Conservation (phyloP, 306 rosid species). For the Ormosia emarginata region DNA sequence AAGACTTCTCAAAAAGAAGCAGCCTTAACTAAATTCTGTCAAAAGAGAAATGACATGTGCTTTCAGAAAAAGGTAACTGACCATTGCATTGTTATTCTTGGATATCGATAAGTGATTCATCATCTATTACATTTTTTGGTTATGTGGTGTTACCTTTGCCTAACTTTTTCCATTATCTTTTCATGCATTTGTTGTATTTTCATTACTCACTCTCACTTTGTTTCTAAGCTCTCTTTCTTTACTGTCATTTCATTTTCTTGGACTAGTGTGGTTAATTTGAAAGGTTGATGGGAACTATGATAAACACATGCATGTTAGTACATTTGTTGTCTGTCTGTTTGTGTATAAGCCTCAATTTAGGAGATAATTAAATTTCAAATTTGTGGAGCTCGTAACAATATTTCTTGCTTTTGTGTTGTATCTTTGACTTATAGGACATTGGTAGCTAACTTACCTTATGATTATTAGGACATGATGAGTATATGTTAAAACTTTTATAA, state of each 20-base stretch:
- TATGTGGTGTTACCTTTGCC: not conserved
- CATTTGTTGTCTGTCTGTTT: too few species aligned
- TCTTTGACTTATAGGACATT: not conserved
- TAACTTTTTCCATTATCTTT: not conserved
- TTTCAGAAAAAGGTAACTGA: constrained; percentile 66
- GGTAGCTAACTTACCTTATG: not conserved
- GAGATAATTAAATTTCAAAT: not conserved
- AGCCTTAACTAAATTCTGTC: constrained; percentile 73
- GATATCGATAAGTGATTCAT: too few species aligned
- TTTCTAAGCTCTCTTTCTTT: not conserved
- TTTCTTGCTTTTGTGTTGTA: not conserved
- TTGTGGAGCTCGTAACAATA: not conserved
- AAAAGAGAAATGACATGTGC: constrained; percentile 75
- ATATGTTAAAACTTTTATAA: not conserved
- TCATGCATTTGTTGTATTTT: not conserved
- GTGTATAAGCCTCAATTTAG: not conserved
- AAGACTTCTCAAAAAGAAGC: constrained; percentile 69
- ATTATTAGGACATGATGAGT: not conserved
- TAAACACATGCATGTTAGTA: not conserved
- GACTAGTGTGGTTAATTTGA: not conserved
- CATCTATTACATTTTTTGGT: not conserved
- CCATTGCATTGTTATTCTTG: too few species aligned
- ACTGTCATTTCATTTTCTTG: not conserved
- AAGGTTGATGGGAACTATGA: not conserved
- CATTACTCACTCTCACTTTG: too few species aligned